Conservation (phyloP, 805 yeast genomes). For the Ogataea thermomethanolica region DNA sequence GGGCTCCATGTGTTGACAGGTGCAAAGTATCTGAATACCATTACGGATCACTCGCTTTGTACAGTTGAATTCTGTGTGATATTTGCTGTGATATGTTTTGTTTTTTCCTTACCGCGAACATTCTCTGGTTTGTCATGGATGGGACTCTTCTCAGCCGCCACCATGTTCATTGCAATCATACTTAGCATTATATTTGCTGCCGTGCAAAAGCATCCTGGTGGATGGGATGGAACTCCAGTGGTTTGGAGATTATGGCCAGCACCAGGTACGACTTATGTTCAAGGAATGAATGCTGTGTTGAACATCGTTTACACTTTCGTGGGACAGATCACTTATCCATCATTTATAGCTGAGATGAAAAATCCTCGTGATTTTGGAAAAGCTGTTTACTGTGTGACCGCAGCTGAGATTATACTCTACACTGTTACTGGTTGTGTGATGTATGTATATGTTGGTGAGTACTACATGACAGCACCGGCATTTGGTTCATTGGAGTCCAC, state of each 20-base stretch:
- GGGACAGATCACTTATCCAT: constrained; percentile 62
- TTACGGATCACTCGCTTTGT: constrained; percentile 44
- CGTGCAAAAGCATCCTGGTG: constrained; percentile 46
- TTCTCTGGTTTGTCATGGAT: constrained; percentile 49
- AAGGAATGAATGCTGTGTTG: constrained; percentile 52
- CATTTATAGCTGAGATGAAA: constrained; percentile 58
- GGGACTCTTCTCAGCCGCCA: constrained; percentile 51
- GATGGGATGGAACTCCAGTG: constrained; percentile 37
- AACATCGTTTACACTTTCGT: constrained; percentile 62
- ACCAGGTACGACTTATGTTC: constrained; percentile 49
- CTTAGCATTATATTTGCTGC: constrained; percentile 53
- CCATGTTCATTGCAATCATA: constrained; percentile 56
- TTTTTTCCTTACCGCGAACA: constrained; percentile 55
- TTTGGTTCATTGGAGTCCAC: constrained; percentile 48
- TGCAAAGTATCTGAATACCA: constrained; percentile 55
- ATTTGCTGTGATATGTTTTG: constrained; percentile 45
- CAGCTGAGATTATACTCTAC: constrained; percentile 46
- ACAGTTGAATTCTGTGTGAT: constrained; percentile 52
- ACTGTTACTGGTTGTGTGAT: constrained; percentile 55
- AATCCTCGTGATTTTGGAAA: constrained; percentile 55
- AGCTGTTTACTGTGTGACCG: constrained; percentile 50
- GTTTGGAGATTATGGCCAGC: constrained; percentile 47
- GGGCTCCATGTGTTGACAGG: constrained; percentile 60
- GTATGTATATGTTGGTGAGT: constrained; percentile 55
- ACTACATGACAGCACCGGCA: constrained; percentile 56